phyloP scores from a whole-genome alignment of 2,329 filamentous ascomycete genomes.

The Beauveria sp. region DNA sequence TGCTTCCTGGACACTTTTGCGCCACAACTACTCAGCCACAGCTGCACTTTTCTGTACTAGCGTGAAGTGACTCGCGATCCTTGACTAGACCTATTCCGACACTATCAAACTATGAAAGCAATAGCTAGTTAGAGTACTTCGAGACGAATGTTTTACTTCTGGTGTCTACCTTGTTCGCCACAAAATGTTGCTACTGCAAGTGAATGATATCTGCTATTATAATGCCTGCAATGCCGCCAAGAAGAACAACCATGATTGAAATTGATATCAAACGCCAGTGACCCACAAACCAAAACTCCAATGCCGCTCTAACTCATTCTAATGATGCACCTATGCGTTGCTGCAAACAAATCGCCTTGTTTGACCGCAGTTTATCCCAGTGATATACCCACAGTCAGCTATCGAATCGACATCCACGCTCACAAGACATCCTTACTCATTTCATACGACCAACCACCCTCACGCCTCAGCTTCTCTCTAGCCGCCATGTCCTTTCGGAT shows the following conservation, averaged over 20 bases:
- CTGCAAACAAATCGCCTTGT: neutral
- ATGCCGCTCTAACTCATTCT: neutral
- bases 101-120: too few species aligned
- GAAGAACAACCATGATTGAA: neutral
- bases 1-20: too few species aligned
- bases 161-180: neutral
- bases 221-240: neutral
- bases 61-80: too few species aligned
- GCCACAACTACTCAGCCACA: too few species aligned
- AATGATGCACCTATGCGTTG: slow-evolving; percentile 4
- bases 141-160: too few species aligned
- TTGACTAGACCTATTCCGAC: too few species aligned
- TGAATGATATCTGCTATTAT: neutral
- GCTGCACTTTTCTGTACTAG: too few species aligned
- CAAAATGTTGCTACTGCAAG: neutral
- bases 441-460: slow-evolving; percentile 79
- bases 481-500: slow-evolving; percentile 72
- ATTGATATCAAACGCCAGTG: slow-evolving; percentile 3
- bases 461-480: slow-evolving; percentile 68
- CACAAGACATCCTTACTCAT: slow-evolving; percentile 41
- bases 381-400: neutral
- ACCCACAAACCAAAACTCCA: slow-evolving; percentile 1
- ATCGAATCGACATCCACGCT: slow-evolving; percentile 1
- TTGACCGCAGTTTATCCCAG: neutral
- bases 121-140: too few species aligned